Conservation (phyloP, 768 basidiomycete genomes). For the Asterophora lycoperdoides region DNA sequence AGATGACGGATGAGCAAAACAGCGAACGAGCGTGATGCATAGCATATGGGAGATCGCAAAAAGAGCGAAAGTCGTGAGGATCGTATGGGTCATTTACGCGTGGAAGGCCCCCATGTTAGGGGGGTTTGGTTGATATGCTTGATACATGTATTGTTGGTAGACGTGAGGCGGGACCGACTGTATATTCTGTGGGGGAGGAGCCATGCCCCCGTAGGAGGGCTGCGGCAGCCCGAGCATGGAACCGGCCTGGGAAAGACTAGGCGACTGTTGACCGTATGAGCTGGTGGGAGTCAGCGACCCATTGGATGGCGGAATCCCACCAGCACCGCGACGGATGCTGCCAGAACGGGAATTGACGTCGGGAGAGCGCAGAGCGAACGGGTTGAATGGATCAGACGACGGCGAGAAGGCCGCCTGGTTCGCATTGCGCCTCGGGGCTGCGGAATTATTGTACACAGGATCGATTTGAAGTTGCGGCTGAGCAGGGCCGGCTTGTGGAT, state of each 20-base stretch:
- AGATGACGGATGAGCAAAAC: conserved; percentile 23
- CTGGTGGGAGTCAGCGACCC: conserved; percentile 36
- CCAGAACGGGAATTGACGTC: conserved; percentile 45
- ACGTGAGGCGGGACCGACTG: conserved; percentile 61
- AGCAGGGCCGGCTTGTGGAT: conserved; percentile 73
- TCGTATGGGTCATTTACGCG: conserved; percentile 45
- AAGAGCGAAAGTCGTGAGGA: conserved; percentile 38
- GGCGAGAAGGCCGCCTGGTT: conserved; percentile 37
- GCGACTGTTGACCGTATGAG: conserved; percentile 56
- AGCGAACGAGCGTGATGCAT: conserved; percentile 31
- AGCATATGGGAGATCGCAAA: conserved; percentile 30
- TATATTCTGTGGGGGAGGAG: conserved; percentile 34
- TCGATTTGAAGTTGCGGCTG: conserved; percentile 61
- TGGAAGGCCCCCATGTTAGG: conserved; percentile 79
- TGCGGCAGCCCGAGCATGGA: conserved; percentile 63
- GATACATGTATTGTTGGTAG: conserved; percentile 83
- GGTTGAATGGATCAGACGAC: conserved; percentile 45
- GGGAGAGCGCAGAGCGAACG: conserved; percentile 43
- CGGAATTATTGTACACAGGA: conserved; percentile 47
- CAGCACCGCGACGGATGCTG: conserved; percentile 45
- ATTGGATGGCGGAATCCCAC: conserved; percentile 39
- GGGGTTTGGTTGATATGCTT: conserved; percentile 74
- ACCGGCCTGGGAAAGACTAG: conserved; percentile 52
- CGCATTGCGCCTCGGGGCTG: conserved; percentile 34
- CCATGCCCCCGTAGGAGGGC: conserved; percentile 57